Evolutionary conservation across 2,329 filamentous ascomycete species (phyloP), one percentile per base, ranked within the genome.

Genomic region (Macrophomina tecta): DNA sequence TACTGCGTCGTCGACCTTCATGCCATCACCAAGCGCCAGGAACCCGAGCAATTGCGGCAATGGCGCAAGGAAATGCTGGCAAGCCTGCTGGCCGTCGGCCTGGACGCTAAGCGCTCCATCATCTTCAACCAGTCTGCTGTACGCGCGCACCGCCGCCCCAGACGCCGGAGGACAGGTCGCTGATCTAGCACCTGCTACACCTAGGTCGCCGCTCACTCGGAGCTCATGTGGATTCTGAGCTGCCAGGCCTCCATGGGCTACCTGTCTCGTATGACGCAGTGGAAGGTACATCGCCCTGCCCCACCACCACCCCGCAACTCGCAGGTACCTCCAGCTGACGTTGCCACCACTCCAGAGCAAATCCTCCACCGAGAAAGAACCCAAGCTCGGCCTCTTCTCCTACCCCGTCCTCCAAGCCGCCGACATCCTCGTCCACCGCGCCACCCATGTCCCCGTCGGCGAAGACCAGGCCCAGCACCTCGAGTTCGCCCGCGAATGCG

Each of bases 191-290:
- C 16, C 52, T 51, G 42, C 11, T 16, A n/a, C 56, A 34, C 60
- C 16, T 40, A 92, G 88, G 89, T 94, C 2, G 84, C 89, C 18
- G 89, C 90, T 55, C 95, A 98, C 80, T 83, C 91, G 4, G 94
- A 98, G 79, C 85, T 99, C 69, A 97, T 97, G 91, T 99, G 95
- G 95, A 93, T 98, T 74, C 81, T 99, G 69, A 94, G 92, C 75
- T 97, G 94, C 71, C 91, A 91, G 63, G 92, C 95, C 30, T 94
- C 92, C 5, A 93, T 95, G 79, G 95, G 95, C 46, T 97, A 97
- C 79, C 82, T 99, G n/a, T 91, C 91, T 9, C 86, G 95, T n/a
- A 99, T 99, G 95, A 98, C 95, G 34, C 95, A 98, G 79, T 99
- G 95, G 94, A 99, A 99, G 89, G 93, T 92, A 75, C 70, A 61